These are phyloP conservation scores for Sclerotinia minor DNA, from an alignment of 2,329 filamentous ascomycete species.

Conservation along the genomic window DNA sequence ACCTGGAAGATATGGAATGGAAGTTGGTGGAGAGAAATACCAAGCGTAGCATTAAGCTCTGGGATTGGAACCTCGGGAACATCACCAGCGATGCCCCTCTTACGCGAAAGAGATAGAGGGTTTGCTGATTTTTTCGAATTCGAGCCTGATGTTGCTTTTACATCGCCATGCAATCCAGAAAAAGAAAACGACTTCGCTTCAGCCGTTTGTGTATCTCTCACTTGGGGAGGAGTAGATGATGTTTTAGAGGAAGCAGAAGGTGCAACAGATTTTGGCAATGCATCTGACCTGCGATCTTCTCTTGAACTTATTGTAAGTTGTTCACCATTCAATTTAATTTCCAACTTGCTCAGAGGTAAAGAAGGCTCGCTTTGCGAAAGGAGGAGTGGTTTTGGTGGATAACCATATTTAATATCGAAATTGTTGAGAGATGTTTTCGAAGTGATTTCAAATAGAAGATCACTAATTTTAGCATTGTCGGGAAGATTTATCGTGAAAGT, in stretches of 20 bases:
- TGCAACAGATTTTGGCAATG: not conserved
- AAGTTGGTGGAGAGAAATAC: constrained; percentile 43
- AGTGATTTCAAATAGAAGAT: constrained; percentile 61
- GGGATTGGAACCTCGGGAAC: constrained; percentile 46
- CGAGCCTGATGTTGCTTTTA: constrained; percentile 1
- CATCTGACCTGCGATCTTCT: constrained; percentile 3
- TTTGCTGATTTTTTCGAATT: constrained; percentile 12
- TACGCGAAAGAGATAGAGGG: constrained; percentile 37
- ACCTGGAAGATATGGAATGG: not conserved
- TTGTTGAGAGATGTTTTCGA: constrained; percentile 62
- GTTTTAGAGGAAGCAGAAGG: not conserved
- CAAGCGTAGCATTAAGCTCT: constrained; percentile 53
- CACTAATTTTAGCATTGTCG: constrained; percentile 64
- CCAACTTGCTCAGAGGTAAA: constrained; percentile 55
- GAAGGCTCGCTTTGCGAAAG: constrained; percentile 50
- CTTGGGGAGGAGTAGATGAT: not conserved
- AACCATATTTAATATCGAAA: constrained; percentile 82
- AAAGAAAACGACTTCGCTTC: constrained; percentile 25
- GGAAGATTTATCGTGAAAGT: constrained; percentile 68
- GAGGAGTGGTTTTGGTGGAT: constrained; percentile 71
- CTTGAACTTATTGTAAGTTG: constrained; percentile 58
- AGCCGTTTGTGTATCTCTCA: constrained; percentile 11
- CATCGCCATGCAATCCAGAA: constrained; percentile 24
- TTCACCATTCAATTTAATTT: constrained; percentile 64
- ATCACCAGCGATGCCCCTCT: constrained; percentile 38